Percentiles rank a stretch among this genome's conserved stretches.
Evolutionary conservation across 768 basidiomycete species (phyloP).

Genomic region (Mycena belliarum): DNA sequence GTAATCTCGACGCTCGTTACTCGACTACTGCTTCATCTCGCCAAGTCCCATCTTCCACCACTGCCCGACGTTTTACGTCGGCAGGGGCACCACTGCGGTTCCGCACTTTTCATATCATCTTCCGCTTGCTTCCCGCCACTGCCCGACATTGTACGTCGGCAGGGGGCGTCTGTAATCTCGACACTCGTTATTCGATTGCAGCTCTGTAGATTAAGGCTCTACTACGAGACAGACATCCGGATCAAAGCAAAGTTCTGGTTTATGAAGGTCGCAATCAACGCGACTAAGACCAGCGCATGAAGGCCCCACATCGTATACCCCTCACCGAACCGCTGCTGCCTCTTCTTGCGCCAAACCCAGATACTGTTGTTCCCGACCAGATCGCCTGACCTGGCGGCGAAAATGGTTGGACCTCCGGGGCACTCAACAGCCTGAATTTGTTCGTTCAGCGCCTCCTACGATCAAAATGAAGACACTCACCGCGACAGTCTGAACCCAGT

Average conservation of each 20-base stretch:
- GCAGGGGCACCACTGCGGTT: too few relatives aligned
- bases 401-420: slow-evolving; percentile 9
- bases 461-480: slow-evolving; percentile 8
- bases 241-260: slow-evolving; percentile 1
- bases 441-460: slow-evolving; percentile 1
- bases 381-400: slow-evolving; percentile 13
- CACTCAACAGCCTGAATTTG: slow-evolving; percentile 12
- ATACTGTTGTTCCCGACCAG: slow-evolving; percentile 3
- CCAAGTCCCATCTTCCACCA: too few relatives aligned
- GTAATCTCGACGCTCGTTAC: too few relatives aligned
- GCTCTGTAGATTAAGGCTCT: too few relatives aligned
- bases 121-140: too few relatives aligned
- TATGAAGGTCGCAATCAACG: neutral
- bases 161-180: too few relatives aligned
- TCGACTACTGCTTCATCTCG: too few relatives aligned
- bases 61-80: slow-evolving; percentile 13
- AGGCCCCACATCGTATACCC: neutral
- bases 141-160: slow-evolving; percentile 16
- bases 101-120: too few relatives aligned
- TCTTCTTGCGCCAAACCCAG: slow-evolving; percentile 13
- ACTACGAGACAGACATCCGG: slow-evolving; percentile 1
- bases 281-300: slow-evolving; percentile 9
- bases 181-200: neutral
- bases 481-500: slow-evolving; percentile 17
- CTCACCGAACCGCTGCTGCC: slow-evolving; percentile 1